Evolutionary conservation across 108 stramenopile species (phyloP).

Genomic region (Conticribra weissflogii): DNA sequence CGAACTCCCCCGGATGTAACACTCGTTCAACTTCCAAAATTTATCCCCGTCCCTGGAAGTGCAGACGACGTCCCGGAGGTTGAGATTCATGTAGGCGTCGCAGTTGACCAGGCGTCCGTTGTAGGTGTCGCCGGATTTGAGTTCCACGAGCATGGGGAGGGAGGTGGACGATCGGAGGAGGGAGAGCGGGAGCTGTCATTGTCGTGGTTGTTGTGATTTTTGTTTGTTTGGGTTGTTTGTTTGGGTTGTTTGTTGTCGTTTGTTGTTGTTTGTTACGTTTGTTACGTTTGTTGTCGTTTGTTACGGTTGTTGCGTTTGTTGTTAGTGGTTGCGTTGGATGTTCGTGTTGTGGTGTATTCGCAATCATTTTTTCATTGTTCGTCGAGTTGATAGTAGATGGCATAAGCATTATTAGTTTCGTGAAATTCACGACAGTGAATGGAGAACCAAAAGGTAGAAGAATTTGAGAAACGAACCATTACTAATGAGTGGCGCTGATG

Average conservation of each 20-base stretch:
- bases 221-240: slow-evolving; percentile 1
- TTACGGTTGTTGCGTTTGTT: too few relatives aligned
- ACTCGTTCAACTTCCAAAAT: slow-evolving; percentile 96
- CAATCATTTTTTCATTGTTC: too few relatives aligned
- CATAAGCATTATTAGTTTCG: too few relatives aligned
- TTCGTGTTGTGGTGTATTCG: too few relatives aligned
- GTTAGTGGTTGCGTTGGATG: too few relatives aligned
- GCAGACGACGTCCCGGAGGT: slow-evolving; percentile 94
- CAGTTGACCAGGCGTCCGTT: slow-evolving; percentile 96
- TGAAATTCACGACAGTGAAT: too few relatives aligned
- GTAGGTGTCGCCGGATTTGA: slow-evolving; percentile 99
- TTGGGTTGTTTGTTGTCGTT: background rate
- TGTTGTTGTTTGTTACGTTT: background rate
- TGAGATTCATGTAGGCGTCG: slow-evolving; percentile 99
- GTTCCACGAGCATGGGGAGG: slow-evolving; percentile 96
- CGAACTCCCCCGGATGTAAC: slow-evolving; percentile 95
- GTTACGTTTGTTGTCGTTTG: background rate
- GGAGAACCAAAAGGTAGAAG: too few relatives aligned
- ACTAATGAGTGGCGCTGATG: too few relatives aligned
- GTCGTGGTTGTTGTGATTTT: slow-evolving; percentile 1
- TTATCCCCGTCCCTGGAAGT: slow-evolving; percentile 92
- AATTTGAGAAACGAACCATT: too few relatives aligned
- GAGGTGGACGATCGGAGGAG: slow-evolving; percentile 90
- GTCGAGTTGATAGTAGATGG: too few relatives aligned
- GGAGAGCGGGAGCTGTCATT: slow-evolving; percentile 93